Evolutionary conservation across 495 filamentous ascomycete species (phyloP).

Genomic region (Apodospora peruviana): DNA sequence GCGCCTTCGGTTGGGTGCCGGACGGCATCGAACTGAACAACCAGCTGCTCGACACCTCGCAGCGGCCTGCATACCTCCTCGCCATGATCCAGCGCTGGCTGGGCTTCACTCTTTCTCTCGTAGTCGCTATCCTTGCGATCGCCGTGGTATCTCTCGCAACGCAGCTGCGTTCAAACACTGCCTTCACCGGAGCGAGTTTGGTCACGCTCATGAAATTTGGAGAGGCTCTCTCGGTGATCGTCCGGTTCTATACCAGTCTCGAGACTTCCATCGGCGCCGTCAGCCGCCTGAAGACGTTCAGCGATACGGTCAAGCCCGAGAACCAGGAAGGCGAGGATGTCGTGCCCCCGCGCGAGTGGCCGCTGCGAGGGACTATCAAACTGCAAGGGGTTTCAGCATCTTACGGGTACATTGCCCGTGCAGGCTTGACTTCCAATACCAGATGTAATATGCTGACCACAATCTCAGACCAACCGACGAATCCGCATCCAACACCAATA

Average conservation of each 20-base stretch:
- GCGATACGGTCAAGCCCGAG: slow-evolving; percentile 16
- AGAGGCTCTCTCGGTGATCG: slow-evolving; percentile 10
- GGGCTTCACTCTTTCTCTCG: slow-evolving; percentile 38
- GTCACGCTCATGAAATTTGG: slow-evolving; percentile 23
- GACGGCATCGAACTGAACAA: slow-evolving; percentile 43
- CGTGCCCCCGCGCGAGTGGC: slow-evolving; percentile 19
- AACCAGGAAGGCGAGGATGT: slow-evolving; percentile 15
- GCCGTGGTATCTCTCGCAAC: slow-evolving; percentile 26
- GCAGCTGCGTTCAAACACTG: slow-evolving; percentile 14
- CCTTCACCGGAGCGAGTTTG: slow-evolving; percentile 27
- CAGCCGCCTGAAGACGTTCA: slow-evolving; percentile 38
- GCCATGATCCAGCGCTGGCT: slow-evolving; percentile 52
- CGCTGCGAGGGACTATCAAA: slow-evolving; percentile 14
- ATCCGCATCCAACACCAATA: neutral
- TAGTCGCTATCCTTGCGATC: slow-evolving; percentile 38
- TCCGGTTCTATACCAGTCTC: slow-evolving; percentile 35
- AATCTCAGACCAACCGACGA: neutral
- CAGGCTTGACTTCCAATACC: neutral
- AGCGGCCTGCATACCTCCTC: slow-evolving; percentile 46
- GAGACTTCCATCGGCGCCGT: slow-evolving; percentile 51
- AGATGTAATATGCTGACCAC: neutral
- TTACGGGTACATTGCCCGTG: slow-evolving; percentile 14
- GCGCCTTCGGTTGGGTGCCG: slow-evolving; percentile 42
- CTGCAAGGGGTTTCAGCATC: slow-evolving; percentile 18
- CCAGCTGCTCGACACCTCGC: slow-evolving; percentile 47